Base-by-base conservation (phyloP, 164 flowering plant species). In the Tinospora cordifolia region DNA sequence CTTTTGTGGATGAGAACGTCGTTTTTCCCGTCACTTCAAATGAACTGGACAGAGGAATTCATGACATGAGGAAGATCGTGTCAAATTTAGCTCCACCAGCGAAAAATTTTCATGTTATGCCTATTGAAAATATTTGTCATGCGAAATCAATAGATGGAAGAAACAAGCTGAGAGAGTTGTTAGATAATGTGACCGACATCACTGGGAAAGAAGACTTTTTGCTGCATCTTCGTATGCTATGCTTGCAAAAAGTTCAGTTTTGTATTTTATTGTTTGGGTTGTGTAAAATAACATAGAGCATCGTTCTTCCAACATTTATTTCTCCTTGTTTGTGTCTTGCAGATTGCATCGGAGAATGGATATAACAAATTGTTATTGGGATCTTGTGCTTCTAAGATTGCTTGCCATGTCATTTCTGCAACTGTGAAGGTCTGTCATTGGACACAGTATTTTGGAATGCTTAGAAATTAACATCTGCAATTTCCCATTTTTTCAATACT, bases 161-260 rank as follows among this genome's bases (percentile, higher is more conserved):
- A 64, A 80, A 73, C 15, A 82, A 63, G 63, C 68, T 92, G 76
- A 77, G 66, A 11, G 83, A 80, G 68, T 75, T 95, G 72, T 44
- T 90, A 22, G 67, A 76, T 75, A 69, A 74, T 51, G 78, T 88
- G 49, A 74, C 62, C 71, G 99, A 95, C 83, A 81, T 49, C 17
- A 91, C 99, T 19, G 98, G 99, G 71, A 91, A 83, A 79, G 97
- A 92, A 81, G 99, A 95, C 82, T 79, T 95, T 71, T 26, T 86
- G 67, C 77, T 71, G 62, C 87, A 88, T 79, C 79, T 95, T 41
- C 84, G 92, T 10, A 91, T 88, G 94, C 74, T 88, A 72, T 75
- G 86, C 40, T 82, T 95, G 77, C 99, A 95, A 72, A 95, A 92
- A 93, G 97, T 93, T 76, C 62, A 70, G 40, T 49, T 66, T 13